Evolutionary conservation across 805 yeast genomes (phyloP).

Genomic region (Millerago galiae): DNA sequence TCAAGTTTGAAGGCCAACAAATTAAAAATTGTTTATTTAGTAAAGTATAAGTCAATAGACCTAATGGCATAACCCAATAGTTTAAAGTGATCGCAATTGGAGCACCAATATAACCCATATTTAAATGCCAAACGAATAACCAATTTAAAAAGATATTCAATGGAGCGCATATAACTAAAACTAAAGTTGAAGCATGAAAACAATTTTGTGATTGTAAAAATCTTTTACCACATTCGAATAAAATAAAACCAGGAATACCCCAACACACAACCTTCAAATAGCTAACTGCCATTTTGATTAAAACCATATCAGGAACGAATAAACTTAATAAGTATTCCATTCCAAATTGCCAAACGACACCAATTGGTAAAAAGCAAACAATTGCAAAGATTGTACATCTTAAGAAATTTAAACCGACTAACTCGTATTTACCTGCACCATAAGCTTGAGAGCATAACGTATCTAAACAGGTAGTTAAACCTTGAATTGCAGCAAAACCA

Average conservation of each 20-base stretch:
- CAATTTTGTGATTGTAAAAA: conserved; percentile 82
- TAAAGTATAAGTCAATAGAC: conserved; percentile 48
- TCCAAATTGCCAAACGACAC: conserved; percentile 17
- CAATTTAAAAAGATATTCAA: conserved; percentile 55
- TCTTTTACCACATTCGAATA: conserved; percentile 78
- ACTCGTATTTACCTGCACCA: conserved; percentile 67
- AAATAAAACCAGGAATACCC: conserved; percentile 73
- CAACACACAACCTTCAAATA: conserved; percentile 48
- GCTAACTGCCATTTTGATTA: conserved; percentile 44
- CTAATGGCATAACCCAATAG: conserved; percentile 53
- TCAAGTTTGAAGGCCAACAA: conserved; percentile 24
- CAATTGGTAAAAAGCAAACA: conserved; percentile 21
- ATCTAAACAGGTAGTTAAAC: conserved; percentile 76
- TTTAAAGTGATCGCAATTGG: conserved; percentile 63
- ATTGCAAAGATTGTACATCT: conserved; percentile 44
- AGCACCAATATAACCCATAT: conserved; percentile 71
- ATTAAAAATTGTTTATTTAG: conserved; percentile 32
- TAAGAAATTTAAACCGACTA: conserved; percentile 72
- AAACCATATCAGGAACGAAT: conserved; percentile 18
- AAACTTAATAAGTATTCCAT: conserved; percentile 11
- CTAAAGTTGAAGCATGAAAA: conserved; percentile 77
- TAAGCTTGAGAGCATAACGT: conserved; percentile 82
- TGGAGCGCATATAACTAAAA: conserved; percentile 58
- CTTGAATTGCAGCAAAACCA: conserved; percentile 68
- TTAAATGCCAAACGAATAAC: conserved; percentile 59